Evolutionary conservation across 352 stramenopile species (phyloP).

Genomic region (Globisporangium yorkense): DNA sequence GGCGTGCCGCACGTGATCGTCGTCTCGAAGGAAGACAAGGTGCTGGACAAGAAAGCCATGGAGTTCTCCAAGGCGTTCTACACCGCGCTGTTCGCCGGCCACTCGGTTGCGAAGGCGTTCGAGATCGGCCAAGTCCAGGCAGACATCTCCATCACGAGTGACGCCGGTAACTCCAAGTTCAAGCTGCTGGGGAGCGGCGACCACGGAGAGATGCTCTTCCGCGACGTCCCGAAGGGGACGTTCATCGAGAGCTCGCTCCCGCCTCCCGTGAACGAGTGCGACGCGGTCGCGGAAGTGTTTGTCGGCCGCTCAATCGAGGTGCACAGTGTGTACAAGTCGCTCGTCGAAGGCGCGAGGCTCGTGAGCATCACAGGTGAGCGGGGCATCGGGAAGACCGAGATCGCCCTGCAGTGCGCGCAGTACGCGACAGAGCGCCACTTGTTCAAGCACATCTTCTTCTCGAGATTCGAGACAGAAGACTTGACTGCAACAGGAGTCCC

Average conservation of each 20-base stretch:
- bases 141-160: slow-evolving; percentile 50
- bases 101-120: slow-evolving; percentile 74
- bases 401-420: slow-evolving; percentile 67
- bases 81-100: slow-evolving; percentile 73
- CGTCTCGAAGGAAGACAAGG: slow-evolving; percentile 79
- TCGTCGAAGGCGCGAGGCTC: slow-evolving; percentile 70
- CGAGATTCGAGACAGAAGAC: slow-evolving; percentile 35
- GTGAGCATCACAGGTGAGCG: slow-evolving; percentile 68
- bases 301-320: slow-evolving; percentile 76
- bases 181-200: slow-evolving; percentile 74
- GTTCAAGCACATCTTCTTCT: slow-evolving; percentile 73
- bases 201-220: slow-evolving; percentile 74
- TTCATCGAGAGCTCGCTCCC: slow-evolving; percentile 64
- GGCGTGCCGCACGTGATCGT: slow-evolving; percentile 89
- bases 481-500: neutral
- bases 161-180: slow-evolving; percentile 54
- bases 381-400: slow-evolving; percentile 78
- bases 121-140: slow-evolving; percentile 80
- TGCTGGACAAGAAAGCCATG: slow-evolving; percentile 85
- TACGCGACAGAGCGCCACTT: slow-evolving; percentile 69
- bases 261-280: slow-evolving; percentile 59
- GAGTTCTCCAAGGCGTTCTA: slow-evolving; percentile 89
- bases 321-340: slow-evolving; percentile 67
- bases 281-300: slow-evolving; percentile 68
- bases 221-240: slow-evolving; percentile 34